Evolutionary conservation across 495 filamentous ascomycete genomes (phyloP), one percentile per base, ranked within the genome.

Genomic region (Extremus antarcticus): DNA sequence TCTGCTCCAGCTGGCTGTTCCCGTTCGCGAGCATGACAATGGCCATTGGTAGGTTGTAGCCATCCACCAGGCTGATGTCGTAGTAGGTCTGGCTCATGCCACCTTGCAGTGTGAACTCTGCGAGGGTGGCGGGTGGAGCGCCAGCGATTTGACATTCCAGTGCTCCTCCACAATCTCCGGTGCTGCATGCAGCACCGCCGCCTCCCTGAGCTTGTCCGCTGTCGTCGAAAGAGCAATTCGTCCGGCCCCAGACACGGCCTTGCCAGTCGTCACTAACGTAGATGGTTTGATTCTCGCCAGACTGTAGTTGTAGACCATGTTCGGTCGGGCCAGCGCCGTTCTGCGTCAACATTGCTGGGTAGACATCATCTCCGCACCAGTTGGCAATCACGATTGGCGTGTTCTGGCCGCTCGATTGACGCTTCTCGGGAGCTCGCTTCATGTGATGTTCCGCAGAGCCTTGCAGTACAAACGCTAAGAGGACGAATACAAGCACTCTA

Each of bases 11-110:
- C 13, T 68, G 71, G 9, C 71, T 68, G 64, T 84, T 79, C 25
- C 62, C 68, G 71, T 73, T 25, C 72, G 82, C 46, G 77, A 72
- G 64, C 75, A 82, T 51, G 21, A 84, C 70, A 54, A 91, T 81
- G 24, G 73, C 83, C 50, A 91, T 59, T 7, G 85, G 84, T 9
- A 90, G 69, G 66, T 90, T 90, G 74, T 90, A 90, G 40, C 87
- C 87, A 65, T 91, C 87, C 24, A 91, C 87, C 32, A 90, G 77
- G 32, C 85, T 88, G 56, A 91, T 85, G 67, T 91, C 87, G 67
- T 89, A 90, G 67, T 84, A 90, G 3, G 80, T 83, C 63, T 87
- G 79, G 13, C 69, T 73, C 52, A 74, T 72, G 29, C 70, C 66
- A n/a, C 73, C 69, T 38, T 74, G 72, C 39, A 90, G 76, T 48